Conservation (phyloP, 164 flowering plant genomes). For the Kingdonia uniflora region DNA sequence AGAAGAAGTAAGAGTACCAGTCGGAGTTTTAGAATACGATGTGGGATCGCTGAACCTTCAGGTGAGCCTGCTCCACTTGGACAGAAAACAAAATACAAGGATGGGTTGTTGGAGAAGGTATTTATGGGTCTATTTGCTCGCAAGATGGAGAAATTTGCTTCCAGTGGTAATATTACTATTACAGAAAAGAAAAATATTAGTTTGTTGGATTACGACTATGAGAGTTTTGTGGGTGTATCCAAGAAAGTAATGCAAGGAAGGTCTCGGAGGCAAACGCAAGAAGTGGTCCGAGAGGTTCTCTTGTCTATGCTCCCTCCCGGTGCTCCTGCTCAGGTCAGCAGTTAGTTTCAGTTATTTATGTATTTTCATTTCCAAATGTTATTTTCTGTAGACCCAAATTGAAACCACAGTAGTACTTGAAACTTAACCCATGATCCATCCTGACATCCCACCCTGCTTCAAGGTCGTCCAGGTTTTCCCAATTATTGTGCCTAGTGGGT, state of each 20-base stretch:
- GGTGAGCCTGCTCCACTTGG: conserved; percentile 92
- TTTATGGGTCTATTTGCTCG: conserved; percentile 86
- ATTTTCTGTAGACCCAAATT: too few species aligned
- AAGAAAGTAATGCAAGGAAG: conserved; percentile 80
- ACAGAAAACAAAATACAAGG: conserved; percentile 76
- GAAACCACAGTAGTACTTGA: too few species aligned
- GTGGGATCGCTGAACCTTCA: conserved; percentile 74
- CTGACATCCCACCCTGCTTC: too few species aligned
- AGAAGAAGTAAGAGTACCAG: conserved; percentile 2
- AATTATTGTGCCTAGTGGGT: too few species aligned
- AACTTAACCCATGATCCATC: too few species aligned
- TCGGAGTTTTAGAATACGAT: conserved; percentile 17
- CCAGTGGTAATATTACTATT: conserved; percentile 2
- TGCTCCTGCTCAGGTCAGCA: conserved; percentile 77
- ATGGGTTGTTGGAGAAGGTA: conserved; percentile 69
- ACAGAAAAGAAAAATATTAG: conserved; percentile 18
- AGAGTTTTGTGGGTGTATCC: conserved; percentile 81
- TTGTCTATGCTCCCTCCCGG: conserved; percentile 97
- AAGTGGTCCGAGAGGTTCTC: conserved; percentile 83
- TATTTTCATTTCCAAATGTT: too few species aligned
- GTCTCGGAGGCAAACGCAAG: conserved; percentile 58
- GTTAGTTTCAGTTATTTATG: background rate
- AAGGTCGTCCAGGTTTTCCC: too few species aligned
- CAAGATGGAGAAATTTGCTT: conserved; percentile 79
- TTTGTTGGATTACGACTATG: conserved; percentile 57